A percentile compares a stretch with the other conserved stretches of the same genome.
These are phyloP conservation scores for Sicyos baderoa DNA, from an alignment of 306 rosid genomes.

Conservation along the genomic window DNA sequence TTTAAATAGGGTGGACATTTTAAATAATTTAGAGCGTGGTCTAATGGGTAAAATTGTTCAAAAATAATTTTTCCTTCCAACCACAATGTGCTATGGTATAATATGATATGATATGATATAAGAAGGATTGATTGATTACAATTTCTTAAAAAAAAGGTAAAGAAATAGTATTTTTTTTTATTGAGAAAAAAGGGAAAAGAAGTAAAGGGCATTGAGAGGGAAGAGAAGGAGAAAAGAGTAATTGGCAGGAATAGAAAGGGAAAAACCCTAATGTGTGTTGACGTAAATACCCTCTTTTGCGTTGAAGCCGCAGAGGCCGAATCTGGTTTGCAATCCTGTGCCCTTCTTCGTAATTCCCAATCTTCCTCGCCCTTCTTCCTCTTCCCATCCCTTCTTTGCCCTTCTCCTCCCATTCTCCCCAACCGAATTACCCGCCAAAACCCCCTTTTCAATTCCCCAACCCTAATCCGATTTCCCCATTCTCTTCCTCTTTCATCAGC, in stretches of 20 bases:
- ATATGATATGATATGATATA: too few species aligned
- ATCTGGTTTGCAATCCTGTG: slow-evolving; percentile 59
- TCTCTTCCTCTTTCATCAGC: not conserved
- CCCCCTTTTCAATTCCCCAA: slow-evolving; percentile 35
- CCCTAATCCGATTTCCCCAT: not conserved
- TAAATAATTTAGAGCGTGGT: too few species aligned
- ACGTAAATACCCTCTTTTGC: slow-evolving; percentile 80
- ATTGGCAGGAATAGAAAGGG: slow-evolving; percentile 22
- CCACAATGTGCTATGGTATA: too few species aligned
- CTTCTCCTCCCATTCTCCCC: slow-evolving; percentile 64
- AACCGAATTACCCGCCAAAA: slow-evolving; percentile 61
- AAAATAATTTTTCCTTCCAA: too few species aligned
- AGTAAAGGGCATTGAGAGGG: not conserved
- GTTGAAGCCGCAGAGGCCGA: slow-evolving; percentile 39
- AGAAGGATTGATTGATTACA: too few species aligned
- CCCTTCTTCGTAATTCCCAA: slow-evolving; percentile 48
- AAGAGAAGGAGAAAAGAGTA: slow-evolving; percentile 42
- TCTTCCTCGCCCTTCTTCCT: slow-evolving; percentile 38
- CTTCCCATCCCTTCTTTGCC: slow-evolving; percentile 38
- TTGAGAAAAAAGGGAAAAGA: too few species aligned
- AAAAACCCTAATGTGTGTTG: slow-evolving; percentile 33
- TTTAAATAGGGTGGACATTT: too few species aligned
- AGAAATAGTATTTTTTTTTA: too few species aligned
- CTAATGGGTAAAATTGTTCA: too few species aligned
- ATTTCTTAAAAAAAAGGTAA: too few species aligned